A percentile compares a stretch with the other conserved stretches of the same genome.
These are phyloP conservation scores for Aspergillus sp. DNA, from an alignment of 2,329 filamentous ascomycete species.

Conservation along the genomic window DNA sequence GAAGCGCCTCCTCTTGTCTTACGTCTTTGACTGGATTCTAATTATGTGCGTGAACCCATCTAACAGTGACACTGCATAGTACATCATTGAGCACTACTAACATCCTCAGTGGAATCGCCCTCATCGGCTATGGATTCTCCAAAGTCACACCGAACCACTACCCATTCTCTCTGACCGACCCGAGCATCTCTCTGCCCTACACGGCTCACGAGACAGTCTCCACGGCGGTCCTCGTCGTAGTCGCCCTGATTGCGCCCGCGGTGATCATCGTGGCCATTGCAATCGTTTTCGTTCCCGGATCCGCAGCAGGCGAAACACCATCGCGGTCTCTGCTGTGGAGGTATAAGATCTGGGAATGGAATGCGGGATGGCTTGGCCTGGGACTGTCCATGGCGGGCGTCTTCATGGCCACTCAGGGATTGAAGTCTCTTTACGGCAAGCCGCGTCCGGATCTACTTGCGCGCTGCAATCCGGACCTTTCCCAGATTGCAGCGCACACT, in stretches of 20 bases:
- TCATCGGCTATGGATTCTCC: conserved; percentile 59
- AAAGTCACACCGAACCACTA: conserved; percentile 63
- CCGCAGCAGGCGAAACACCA: conserved; percentile 61
- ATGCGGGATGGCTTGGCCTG: conserved; percentile 80
- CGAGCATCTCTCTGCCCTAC: conserved; percentile 75
- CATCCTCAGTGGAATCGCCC: conserved; percentile 50
- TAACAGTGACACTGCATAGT: too few species aligned
- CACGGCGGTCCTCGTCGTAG: conserved; percentile 61
- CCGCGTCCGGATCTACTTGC: conserved; percentile 63
- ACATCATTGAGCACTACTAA: too few species aligned
- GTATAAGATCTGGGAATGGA: conserved; percentile 86
- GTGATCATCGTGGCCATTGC: conserved; percentile 66
- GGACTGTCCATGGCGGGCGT: conserved; percentile 67
- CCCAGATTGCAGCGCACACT: conserved; percentile 56
- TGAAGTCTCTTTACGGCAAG: conserved; percentile 73
- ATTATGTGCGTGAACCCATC: conserved; percentile 45
- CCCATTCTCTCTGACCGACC: conserved; percentile 70
- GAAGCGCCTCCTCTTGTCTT: conserved; percentile 60
- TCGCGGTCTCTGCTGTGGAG: conserved; percentile 67
- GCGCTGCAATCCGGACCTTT: conserved; percentile 73
- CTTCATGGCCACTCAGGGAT: conserved; percentile 78
- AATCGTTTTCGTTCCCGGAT: conserved; percentile 68
- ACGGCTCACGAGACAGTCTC: conserved; percentile 70
- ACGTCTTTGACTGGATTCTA: conserved; percentile 71
- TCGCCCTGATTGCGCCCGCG: conserved; percentile 63